Conservation (phyloP, 2,329 filamentous ascomycete species). For the Pyrenochaeta sp. region DNA sequence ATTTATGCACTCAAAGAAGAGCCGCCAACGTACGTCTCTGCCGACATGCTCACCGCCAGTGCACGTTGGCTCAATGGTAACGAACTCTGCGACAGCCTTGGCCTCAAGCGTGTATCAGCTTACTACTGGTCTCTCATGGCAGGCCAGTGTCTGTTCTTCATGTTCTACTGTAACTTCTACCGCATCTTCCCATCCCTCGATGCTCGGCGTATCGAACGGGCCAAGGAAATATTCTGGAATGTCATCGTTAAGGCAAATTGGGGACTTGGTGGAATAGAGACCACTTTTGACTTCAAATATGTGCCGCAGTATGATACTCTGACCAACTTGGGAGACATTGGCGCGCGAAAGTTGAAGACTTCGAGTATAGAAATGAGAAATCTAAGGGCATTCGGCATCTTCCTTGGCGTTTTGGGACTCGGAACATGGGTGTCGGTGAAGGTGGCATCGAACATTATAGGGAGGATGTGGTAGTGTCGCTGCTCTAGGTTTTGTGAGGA, state of each 20-base stretch:
- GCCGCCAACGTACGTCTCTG: slow-evolving; percentile 71
- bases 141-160: slow-evolving; percentile 73
- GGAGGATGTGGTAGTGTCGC: slow-evolving; percentile 26
- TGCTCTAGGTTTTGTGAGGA: not conserved
- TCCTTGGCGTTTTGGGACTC: slow-evolving; percentile 36
- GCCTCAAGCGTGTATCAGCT: slow-evolving; percentile 62
- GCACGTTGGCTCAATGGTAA: slow-evolving; percentile 76
- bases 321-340: slow-evolving; percentile 57
- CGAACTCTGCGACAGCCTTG: slow-evolving; percentile 67
- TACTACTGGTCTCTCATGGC: slow-evolving; percentile 69
- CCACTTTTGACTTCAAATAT: slow-evolving; percentile 76
- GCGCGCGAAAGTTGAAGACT: slow-evolving; percentile 48
- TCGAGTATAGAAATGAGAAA: slow-evolving; percentile 58
- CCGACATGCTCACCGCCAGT: slow-evolving; percentile 72
- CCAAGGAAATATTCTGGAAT: slow-evolving; percentile 64
- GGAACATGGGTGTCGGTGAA: slow-evolving; percentile 36
- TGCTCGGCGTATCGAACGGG: slow-evolving; percentile 59
- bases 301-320: slow-evolving; percentile 65
- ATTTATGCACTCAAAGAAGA: slow-evolving; percentile 72
- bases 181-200: slow-evolving; percentile 61
- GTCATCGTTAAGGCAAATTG: slow-evolving; percentile 70
- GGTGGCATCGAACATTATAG: slow-evolving; percentile 29
- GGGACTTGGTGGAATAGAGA: slow-evolving; percentile 68
- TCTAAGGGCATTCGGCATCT: slow-evolving; percentile 56
- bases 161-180: slow-evolving; percentile 62